Evolutionary conservation across 73 alveolate genomes (phyloP).

Genomic region (Paramecium sexaurelia): DNA sequence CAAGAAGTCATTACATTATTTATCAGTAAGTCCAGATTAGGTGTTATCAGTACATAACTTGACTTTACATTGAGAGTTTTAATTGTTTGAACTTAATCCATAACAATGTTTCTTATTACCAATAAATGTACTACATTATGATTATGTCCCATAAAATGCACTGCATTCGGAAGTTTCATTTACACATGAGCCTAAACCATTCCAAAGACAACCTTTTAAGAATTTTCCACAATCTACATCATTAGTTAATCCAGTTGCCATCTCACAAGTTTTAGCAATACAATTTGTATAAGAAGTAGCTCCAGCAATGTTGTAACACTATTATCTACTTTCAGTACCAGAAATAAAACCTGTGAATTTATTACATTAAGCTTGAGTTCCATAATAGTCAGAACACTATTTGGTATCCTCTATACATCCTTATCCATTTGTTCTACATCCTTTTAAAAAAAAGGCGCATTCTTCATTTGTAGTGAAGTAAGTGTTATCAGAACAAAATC

Average conservation of each 20-base stretch:
- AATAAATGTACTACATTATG: not conserved
- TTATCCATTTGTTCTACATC: constrained; percentile 1
- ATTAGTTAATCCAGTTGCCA: not conserved
- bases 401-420: constrained; percentile 9
- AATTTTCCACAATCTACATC: constrained; percentile 4
- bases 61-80: not conserved
- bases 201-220: not conserved
- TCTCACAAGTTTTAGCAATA: not conserved
- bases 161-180: not conserved
- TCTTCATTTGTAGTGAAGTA: not conserved
- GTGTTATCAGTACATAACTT: not conserved
- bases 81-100: not conserved
- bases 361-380: not conserved
- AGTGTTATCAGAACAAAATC: constrained; percentile 3
- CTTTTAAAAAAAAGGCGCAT: not conserved
- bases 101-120: not conserved
- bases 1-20: not conserved
- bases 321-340: not conserved
- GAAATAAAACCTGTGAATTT: not conserved
- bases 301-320: not conserved
- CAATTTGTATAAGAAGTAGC: not conserved
- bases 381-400: not conserved
- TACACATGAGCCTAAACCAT: constrained; percentile 1
- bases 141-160: not conserved
- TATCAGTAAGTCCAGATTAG: not conserved